A percentile compares a stretch with the other conserved stretches of the same genome.
These are phyloP conservation scores for Begonia loranthoides DNA, from an alignment of 306 rosid genomes.

Conservation along the genomic window DNA sequence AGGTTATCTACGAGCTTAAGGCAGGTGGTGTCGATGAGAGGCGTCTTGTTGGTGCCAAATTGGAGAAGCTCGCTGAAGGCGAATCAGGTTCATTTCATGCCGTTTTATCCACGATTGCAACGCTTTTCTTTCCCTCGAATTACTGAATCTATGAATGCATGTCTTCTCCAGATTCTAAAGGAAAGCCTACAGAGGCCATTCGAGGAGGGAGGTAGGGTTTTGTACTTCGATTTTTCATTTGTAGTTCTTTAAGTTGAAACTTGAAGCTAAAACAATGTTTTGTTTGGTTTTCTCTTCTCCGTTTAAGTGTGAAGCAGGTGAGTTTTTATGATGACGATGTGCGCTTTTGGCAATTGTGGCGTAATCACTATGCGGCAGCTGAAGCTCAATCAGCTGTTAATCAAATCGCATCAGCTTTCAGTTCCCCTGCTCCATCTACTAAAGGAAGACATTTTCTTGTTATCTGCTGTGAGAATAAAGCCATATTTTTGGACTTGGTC, in stretches of 20 bases:
- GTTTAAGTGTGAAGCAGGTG: slow-evolving; percentile 87
- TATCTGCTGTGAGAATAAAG: slow-evolving; percentile 90
- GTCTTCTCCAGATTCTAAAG: slow-evolving; percentile 47
- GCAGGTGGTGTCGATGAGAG: slow-evolving; percentile 97
- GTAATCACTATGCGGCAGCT: slow-evolving; percentile 82
- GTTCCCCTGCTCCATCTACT: slow-evolving; percentile 77
- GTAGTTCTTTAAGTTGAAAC: slow-evolving; percentile 16
- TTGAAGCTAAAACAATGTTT: slow-evolving; percentile 4
- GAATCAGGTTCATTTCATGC: slow-evolving; percentile 48
- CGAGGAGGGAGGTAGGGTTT: slow-evolving; percentile 87
- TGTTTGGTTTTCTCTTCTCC: slow-evolving; percentile 4
- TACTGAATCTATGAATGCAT: no score
- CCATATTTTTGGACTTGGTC: slow-evolving; percentile 94
- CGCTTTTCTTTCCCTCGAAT: no score
- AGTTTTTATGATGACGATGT: slow-evolving; percentile 87
- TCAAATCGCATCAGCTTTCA: slow-evolving; percentile 53
- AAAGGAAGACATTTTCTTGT: slow-evolving; percentile 98
- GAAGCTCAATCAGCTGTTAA: slow-evolving; percentile 85
- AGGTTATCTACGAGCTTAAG: slow-evolving; percentile 94
- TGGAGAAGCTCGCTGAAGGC: slow-evolving; percentile 99
- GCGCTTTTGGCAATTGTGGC: slow-evolving; percentile 95
- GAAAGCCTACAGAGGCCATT: slow-evolving; percentile 91
- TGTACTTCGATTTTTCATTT: background rate
- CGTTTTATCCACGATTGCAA: background rate
- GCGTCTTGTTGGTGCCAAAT: slow-evolving; percentile 88